Percentiles rank a stretch among this genome's conserved stretches.
Evolutionary conservation across 2,329 filamentous ascomycete species (phyloP).

Genomic region (Fusarium liriodendri): DNA sequence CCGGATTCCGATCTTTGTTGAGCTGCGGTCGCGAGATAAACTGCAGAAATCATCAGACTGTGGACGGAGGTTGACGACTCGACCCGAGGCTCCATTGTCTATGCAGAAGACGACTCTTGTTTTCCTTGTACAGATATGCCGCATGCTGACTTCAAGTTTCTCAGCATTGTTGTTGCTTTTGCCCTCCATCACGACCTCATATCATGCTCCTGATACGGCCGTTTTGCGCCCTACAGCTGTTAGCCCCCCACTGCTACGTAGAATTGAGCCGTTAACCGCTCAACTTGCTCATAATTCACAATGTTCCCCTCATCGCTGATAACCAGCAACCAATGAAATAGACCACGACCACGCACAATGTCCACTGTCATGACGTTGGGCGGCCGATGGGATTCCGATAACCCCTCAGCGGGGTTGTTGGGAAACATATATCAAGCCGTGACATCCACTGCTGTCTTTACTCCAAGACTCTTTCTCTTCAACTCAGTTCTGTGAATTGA

Average conservation of each 20-base stretch:
- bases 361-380: constrained; percentile 37
- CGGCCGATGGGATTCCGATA: constrained; percentile 16
- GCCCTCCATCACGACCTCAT: background rate
- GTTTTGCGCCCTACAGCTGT: constrained; percentile 23
- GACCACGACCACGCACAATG: background rate
- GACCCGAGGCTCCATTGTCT: background rate
- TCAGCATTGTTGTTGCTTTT: background rate
- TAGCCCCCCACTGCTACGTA: constrained; percentile 6
- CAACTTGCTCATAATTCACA: constrained; percentile 1
- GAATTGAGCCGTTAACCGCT: constrained; percentile 4
- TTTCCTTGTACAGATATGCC: background rate
- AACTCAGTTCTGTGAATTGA: constrained; percentile 6
- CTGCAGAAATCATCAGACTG: background rate
- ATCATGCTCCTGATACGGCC: background rate
- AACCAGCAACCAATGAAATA: constrained; percentile 33
- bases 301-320: constrained; percentile 21
- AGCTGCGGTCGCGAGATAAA: background rate
- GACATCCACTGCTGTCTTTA: background rate
- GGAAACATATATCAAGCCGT: constrained; percentile 29
- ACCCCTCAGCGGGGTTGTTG: constrained; percentile 39
- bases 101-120: constrained; percentile 2
- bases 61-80: background rate
- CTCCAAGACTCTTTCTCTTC: background rate
- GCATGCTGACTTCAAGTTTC: background rate
- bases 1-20: constrained; percentile 3